A percentile compares a stretch with the other conserved stretches of the same genome.
Evolutionary conservation across 306 rosid species (phyloP).

Genomic region (Cicer yamashitae): DNA sequence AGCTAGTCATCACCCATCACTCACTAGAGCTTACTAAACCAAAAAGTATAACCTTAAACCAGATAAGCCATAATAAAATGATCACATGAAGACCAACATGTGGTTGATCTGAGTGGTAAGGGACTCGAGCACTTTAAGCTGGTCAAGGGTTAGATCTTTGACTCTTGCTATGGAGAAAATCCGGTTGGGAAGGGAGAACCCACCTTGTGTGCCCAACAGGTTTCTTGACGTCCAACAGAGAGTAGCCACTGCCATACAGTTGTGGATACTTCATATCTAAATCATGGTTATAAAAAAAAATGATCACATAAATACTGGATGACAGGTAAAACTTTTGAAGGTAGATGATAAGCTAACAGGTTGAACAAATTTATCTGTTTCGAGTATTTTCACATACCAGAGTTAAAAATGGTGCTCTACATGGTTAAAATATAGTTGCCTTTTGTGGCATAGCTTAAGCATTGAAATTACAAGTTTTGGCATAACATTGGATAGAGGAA

Average conservation of each 20-base stretch:
- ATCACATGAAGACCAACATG: neutral
- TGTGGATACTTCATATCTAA: no score
- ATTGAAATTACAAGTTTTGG: neutral
- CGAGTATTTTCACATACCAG: neutral
- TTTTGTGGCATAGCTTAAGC: neutral
- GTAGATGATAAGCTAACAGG: neutral
- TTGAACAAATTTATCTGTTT: neutral
- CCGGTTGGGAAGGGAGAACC: no score
- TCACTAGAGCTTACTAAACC: neutral
- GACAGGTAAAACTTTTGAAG: neutral
- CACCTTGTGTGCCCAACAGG: no score
- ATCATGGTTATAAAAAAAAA: neutral
- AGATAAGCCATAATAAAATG: conserved; percentile 2
- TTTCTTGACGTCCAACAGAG: no score
- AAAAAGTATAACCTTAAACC: neutral
- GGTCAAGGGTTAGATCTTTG: no score
- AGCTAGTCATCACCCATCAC: conserved; percentile 15
- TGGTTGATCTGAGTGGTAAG: no score
- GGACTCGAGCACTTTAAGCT: no score
- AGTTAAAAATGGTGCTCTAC: neutral
- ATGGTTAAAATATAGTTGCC: neutral
- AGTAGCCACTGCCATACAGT: no score
- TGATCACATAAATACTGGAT: neutral
- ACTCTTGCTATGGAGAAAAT: no score
- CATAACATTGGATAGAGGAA: neutral